A percentile compares a stretch with the other conserved stretches of the same genome.
Conservation (phyloP, 1,139 yeast species). For the Hemisphaericaspora subhashii region DNA sequence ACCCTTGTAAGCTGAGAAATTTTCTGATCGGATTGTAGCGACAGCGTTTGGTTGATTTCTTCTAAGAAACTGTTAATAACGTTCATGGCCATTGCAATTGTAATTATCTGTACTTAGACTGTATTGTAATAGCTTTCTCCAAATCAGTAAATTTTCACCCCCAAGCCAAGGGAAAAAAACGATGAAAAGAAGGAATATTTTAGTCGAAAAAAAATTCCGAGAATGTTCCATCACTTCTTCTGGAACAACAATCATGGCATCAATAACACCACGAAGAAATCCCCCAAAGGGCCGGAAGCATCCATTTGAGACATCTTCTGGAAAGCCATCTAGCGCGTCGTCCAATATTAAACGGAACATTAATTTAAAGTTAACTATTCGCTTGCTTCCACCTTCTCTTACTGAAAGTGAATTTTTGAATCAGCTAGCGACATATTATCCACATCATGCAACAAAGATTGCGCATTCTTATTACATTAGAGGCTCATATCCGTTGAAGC, state of each 20-base stretch:
- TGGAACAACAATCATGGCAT: conserved; percentile 9
- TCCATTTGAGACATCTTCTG: not conserved
- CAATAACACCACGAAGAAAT: conserved; percentile 12
- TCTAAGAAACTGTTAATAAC: conserved; percentile 75
- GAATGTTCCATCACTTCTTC: not conserved
- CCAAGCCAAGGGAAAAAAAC: no score
- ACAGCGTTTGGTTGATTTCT: conserved; percentile 21
- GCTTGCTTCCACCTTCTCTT: conserved; percentile 24
- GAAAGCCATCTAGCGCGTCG: no score
- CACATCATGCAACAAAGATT: conserved; percentile 15
- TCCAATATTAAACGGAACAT: conserved; percentile 7
- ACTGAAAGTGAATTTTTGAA: conserved; percentile 18
- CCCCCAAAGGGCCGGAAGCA: not conserved
- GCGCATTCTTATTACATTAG: conserved; percentile 19
- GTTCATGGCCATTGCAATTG: conserved; percentile 29
- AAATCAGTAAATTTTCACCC: no score
- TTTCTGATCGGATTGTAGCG: conserved; percentile 6
- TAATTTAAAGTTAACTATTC: conserved; percentile 16
- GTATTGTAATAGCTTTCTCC: no score
- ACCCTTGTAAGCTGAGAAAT: conserved; percentile 10
- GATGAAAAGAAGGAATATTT: no score
- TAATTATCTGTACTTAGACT: no score
- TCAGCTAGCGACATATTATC: conserved; percentile 18
- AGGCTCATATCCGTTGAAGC: conserved; percentile 20
- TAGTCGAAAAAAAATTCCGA: not conserved